These are phyloP conservation scores for Durotheca rogersii DNA, from an alignment of 495 filamentous ascomycete species.

Conservation along the genomic window DNA sequence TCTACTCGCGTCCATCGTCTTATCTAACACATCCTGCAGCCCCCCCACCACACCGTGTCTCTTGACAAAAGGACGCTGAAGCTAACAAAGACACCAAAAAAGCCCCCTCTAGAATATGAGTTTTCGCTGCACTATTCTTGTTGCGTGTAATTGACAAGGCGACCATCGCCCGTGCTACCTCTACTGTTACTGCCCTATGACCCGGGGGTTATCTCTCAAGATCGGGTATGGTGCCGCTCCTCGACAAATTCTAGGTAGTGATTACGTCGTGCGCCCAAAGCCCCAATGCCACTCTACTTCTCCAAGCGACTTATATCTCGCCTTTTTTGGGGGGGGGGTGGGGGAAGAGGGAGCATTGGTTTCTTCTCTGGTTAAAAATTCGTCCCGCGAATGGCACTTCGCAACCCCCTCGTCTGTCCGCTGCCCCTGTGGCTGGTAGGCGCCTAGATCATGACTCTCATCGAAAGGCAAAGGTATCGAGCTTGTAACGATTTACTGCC, in stretches of 20 bases:
- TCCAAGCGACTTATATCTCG: too few relatives aligned
- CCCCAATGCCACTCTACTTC: background rate
- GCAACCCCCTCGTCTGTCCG: constrained; percentile 16
- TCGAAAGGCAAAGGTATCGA: constrained; percentile 5
- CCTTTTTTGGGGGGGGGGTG: too few relatives aligned
- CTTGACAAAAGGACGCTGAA: too few relatives aligned
- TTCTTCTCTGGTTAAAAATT: constrained; percentile 16
- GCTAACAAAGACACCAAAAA: too few relatives aligned
- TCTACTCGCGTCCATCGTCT: too few relatives aligned
- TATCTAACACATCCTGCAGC: too few relatives aligned
- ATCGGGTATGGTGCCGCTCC: constrained; percentile 14
- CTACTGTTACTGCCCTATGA: too few relatives aligned
- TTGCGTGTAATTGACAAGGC: constrained; percentile 24
- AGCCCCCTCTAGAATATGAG: too few relatives aligned
- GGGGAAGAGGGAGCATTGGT: too few relatives aligned
- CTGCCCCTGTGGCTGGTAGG: constrained; percentile 7
- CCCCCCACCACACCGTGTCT: background rate
- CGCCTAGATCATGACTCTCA: constrained; percentile 11
- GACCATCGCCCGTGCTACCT: too few relatives aligned
- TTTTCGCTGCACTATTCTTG: constrained; percentile 28
- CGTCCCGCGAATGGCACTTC: constrained; percentile 28
- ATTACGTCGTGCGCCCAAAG: constrained; percentile 11
- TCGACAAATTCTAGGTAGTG: constrained; percentile 18
- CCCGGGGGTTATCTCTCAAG: constrained; percentile 17
- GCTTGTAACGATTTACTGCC: too few relatives aligned